A percentile compares a stretch with the other conserved stretches of the same genome.
These are phyloP conservation scores for Hypsizygus marmoreus DNA, from an alignment of 768 basidiomycete species.

Conservation along the genomic window DNA sequence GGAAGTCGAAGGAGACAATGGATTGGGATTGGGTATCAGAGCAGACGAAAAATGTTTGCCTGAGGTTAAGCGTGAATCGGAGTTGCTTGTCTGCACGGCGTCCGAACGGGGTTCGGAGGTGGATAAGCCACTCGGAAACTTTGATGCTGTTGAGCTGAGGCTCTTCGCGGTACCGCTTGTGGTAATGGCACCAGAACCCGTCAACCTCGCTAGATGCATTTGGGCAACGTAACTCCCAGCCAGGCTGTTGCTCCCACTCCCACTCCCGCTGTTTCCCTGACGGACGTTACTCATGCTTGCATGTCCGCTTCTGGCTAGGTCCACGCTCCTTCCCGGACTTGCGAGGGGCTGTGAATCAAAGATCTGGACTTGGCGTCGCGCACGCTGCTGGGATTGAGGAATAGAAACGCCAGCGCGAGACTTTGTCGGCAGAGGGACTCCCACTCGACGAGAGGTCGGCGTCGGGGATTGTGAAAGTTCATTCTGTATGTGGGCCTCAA, in stretches of 20 bases:
- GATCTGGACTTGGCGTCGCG: constrained; percentile 74
- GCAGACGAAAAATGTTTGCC: constrained; percentile 16
- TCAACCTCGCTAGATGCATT: constrained; percentile 38
- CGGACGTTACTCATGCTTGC: constrained; percentile 28
- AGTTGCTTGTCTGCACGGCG: constrained; percentile 3
- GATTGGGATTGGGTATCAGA: constrained; percentile 20
- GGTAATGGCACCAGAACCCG: constrained; percentile 23
- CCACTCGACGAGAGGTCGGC: constrained; percentile 79
- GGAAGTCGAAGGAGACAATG: constrained; percentile 42
- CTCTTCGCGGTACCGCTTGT: constrained; percentile 33
- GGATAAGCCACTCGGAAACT: constrained; percentile 40
- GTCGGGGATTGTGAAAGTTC: constrained; percentile 69
- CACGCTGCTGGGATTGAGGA: constrained; percentile 50
- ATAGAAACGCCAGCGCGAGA: constrained; percentile 63
- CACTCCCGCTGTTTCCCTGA: constrained; percentile 33
- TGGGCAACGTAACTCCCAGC: constrained; percentile 45
- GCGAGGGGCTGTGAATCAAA: constrained; percentile 80
- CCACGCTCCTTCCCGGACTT: constrained; percentile 48
- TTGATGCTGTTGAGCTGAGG: constrained; percentile 42
- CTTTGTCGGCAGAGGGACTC: constrained; percentile 71
- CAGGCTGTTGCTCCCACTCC: constrained; percentile 41
- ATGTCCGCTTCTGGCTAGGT: constrained; percentile 29
- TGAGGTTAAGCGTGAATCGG: constrained; percentile 10
- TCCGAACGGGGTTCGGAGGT: constrained; percentile 23
- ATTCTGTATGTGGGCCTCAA: constrained; percentile 69